A percentile compares a stretch with the other conserved stretches of the same genome.
These are phyloP conservation scores for Paralagenidium karlingii DNA, from an alignment of 352 stramenopile genomes.

Conservation along the genomic window DNA sequence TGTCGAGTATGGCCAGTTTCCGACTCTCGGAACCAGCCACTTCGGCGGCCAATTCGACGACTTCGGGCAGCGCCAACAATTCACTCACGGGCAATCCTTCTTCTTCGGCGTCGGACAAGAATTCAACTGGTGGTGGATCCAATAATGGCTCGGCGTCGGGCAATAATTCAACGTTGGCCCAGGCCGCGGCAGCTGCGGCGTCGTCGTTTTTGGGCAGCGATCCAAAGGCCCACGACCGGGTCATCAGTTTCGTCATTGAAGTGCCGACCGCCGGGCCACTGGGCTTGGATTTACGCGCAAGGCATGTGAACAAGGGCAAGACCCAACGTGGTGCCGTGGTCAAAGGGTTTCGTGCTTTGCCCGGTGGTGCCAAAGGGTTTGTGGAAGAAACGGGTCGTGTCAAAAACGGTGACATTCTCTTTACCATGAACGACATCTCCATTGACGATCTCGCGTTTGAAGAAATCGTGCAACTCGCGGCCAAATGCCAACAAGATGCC, in stretches of 20 bases:
- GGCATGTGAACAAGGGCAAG: conserved; percentile 61
- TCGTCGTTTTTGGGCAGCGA: conserved; percentile 52
- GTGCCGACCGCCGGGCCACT: conserved; percentile 54
- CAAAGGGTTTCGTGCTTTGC: conserved; percentile 58
- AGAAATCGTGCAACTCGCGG: conserved; percentile 65
- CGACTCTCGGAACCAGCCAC: no score
- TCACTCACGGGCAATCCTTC: no score
- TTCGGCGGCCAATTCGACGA: no score
- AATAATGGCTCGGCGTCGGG: no score
- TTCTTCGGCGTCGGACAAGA: no score
- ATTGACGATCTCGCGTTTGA: conserved; percentile 80
- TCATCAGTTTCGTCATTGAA: conserved; percentile 61
- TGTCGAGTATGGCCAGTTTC: no score
- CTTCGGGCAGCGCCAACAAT: no score
- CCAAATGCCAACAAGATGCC: conserved; percentile 55
- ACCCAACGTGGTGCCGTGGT: conserved; percentile 63
- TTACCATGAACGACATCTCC: conserved; percentile 62
- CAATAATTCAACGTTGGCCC: no score
- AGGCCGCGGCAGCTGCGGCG: no score
- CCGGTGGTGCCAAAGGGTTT: conserved; percentile 33
- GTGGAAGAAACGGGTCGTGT: conserved; percentile 66
- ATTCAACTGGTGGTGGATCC: no score
- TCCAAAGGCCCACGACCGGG: conserved; percentile 29
- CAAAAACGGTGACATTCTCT: conserved; percentile 61
- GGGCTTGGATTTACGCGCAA: conserved; percentile 53